Base-by-base conservation (phyloP, 495 filamentous ascomycete species). In the Saxophila tyrrhenica region DNA sequence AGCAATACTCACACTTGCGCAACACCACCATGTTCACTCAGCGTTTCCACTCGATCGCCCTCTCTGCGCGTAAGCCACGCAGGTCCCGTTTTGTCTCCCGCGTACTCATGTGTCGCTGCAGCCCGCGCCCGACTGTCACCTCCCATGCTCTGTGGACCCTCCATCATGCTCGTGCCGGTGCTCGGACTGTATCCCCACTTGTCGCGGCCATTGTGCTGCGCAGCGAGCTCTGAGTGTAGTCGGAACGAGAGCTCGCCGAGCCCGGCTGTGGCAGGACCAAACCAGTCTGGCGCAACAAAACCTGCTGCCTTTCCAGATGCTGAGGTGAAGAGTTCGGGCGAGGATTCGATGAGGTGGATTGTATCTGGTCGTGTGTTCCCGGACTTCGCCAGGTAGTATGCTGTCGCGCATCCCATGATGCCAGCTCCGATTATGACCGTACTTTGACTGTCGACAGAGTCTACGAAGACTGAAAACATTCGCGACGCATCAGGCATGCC, bases 341-440 rank as follows among this genome's bases (percentile, higher is more conserved):
- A 78, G 16, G 80, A 67, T 53, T 90, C 87, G 48, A 90, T 65
- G 38, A 90, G 76, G 60, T 88, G 80, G 55, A 90, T 82, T 39
- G 72, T 71, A 11, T 74, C 68, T 2, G 74, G 66, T 17, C 71
- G 66, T 17, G 75, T 75, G 49, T 49, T 60, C n/a, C 67, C 46
- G 25, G 75, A 71, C 32, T 78, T 67, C 20, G 78, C 78, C 43
- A 88, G 76, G 63, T 87, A 87, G 67, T 84, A 89, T 11, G 86
- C 87, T 22, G 83, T 86, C n/a, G 84, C 83, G 45, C 78, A 66
- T 55, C 85, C 85, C 39, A 92, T 87, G 66, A 92, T 89, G 49
- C 87, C 86, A 48, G 78, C 77, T 47, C 87, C 87, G 45, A 92
- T 66, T 54, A 91, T 89, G 25, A 89, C 77, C 19, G 81, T 89